Conservation (phyloP, 2,329 filamentous ascomycete species). For the Aspergillus eucalypticola region DNA sequence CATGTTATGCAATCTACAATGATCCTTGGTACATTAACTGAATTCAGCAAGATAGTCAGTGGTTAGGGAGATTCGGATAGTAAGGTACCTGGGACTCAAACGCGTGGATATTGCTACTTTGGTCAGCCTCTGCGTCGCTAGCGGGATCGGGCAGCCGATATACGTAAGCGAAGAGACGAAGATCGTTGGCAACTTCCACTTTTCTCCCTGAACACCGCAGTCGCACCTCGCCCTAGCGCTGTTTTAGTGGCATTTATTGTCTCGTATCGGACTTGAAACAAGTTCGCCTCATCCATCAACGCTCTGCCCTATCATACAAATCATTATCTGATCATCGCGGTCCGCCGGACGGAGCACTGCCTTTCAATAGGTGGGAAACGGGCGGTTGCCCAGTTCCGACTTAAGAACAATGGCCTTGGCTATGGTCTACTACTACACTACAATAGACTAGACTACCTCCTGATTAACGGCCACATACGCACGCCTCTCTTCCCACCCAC, state of each 20-base stretch:
- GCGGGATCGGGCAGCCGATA: constrained; percentile 17
- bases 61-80: not conserved
- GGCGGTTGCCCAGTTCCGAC: not conserved
- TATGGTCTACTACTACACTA: not conserved
- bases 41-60: not conserved
- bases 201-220: not conserved
- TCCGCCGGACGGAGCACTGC: not conserved
- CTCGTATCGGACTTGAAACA: constrained; percentile 5
- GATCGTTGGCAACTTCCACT: constrained; percentile 1
- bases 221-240: not conserved
- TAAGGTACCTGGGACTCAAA: not conserved
- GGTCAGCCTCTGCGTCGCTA: constrained; percentile 15
- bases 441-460: not conserved
- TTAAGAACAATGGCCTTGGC: not conserved
- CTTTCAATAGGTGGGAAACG: not conserved
- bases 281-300: constrained; percentile 1
- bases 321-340: constrained; percentile 9
- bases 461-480: not conserved
- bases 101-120: constrained; percentile 22
- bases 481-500: not conserved
- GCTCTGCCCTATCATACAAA: constrained; percentile 1
- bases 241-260: not conserved
- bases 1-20: not conserved
- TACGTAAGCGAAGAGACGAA: constrained; percentile 18
- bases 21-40: constrained; percentile 1